Conservation (phyloP, 768 basidiomycete genomes). For the Tephrocybe rancida region DNA sequence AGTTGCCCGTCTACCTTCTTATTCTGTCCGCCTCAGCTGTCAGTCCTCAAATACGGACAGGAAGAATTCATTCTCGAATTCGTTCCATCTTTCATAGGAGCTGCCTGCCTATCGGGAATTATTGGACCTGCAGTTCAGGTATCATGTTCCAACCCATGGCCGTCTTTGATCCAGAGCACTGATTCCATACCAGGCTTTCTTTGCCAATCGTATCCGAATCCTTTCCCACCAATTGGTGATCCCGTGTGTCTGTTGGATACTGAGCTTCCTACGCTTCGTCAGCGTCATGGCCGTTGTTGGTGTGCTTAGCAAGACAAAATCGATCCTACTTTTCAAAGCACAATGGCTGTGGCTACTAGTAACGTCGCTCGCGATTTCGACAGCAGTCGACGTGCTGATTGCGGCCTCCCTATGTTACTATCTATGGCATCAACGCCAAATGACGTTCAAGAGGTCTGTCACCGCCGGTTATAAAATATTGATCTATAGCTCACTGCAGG, state of each 20-base stretch:
- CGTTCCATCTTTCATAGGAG: neutral
- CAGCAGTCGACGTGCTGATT: neutral
- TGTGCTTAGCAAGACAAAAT: neutral
- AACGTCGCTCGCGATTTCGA: conserved; percentile 9
- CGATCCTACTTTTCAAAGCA: neutral
- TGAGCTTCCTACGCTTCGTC: conserved; percentile 3
- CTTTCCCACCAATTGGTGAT: neutral
- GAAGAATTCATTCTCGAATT: neutral
- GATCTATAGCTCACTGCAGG: neutral
- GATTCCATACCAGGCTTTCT: conserved; percentile 11
- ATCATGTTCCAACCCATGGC: neutral
- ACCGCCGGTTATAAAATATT: neutral
- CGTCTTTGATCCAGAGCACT: neutral
- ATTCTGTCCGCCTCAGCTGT: neutral
- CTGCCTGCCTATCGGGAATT: conserved; percentile 5
- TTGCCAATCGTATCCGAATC: conserved; percentile 7
- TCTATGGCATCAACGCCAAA: neutral
- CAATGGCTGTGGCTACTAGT: conserved; percentile 7
- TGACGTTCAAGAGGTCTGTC: neutral
- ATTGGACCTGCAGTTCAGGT: conserved; percentile 11
- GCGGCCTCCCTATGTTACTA: neutral
- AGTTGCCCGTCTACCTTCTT: no score
- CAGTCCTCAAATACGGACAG: conserved; percentile 11
- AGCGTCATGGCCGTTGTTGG: conserved; percentile 2
- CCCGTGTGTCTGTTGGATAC: neutral